Conservation (phyloP, 768 basidiomycete species). For the Lentinula guzmanii region DNA sequence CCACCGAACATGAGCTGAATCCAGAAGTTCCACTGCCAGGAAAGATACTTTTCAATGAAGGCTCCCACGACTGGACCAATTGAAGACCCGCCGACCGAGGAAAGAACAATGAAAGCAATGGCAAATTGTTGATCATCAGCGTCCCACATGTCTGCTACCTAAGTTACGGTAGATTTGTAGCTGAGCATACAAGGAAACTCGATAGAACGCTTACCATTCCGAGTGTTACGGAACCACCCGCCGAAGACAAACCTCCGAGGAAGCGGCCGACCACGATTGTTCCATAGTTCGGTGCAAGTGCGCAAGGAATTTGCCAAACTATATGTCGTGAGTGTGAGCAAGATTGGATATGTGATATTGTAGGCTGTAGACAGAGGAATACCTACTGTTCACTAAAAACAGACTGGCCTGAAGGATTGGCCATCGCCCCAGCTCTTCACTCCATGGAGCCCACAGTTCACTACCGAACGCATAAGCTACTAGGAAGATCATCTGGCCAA, state of each 20-base stretch:
- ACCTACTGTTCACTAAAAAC: conserved; percentile 6
- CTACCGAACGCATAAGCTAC: conserved; percentile 10
- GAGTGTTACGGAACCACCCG: conserved; percentile 9
- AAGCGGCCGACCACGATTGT: conserved; percentile 10
- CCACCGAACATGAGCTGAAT: conserved; percentile 10
- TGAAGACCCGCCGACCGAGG: conserved; percentile 8
- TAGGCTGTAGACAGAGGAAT: background rate
- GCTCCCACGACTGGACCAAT: conserved; percentile 9
- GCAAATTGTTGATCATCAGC: conserved; percentile 9
- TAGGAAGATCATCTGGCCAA: conserved; percentile 9
- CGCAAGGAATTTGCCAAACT: conserved; percentile 10
- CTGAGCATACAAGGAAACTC: background rate
- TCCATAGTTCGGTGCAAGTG: conserved; percentile 6
- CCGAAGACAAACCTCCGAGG: conserved; percentile 8
- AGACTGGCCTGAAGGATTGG: conserved; percentile 9
- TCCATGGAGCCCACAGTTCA: conserved; percentile 11
- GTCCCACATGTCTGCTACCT: conserved; percentile 11
- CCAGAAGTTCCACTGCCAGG: conserved; percentile 10
- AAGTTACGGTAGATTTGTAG: no score
- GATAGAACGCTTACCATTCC: conserved; percentile 3
- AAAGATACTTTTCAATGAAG: conserved; percentile 6
- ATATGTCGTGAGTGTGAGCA: background rate
- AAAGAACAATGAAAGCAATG: conserved; percentile 8
- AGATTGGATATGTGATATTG: background rate
- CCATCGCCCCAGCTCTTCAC: conserved; percentile 10